Evolutionary conservation across 805 yeast genomes (phyloP).

Genomic region (Metschnikowia aberdeeniae): DNA sequence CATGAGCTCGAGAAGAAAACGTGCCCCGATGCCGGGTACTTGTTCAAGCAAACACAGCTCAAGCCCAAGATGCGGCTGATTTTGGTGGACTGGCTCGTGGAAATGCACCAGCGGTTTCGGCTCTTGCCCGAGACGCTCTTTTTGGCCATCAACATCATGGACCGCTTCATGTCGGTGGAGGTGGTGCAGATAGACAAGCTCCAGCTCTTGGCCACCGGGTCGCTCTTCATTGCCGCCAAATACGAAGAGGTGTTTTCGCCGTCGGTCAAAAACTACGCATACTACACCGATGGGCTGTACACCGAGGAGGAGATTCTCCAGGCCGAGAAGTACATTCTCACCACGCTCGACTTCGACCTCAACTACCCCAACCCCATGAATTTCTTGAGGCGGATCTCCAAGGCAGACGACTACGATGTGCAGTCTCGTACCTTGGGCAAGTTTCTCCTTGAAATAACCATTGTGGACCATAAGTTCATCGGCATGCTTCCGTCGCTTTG

Average conservation of each 20-base stretch:
- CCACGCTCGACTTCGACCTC: conserved; percentile 67
- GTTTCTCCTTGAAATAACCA: conserved; percentile 72
- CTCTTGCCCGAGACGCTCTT: conserved; percentile 82
- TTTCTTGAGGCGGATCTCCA: conserved; percentile 80
- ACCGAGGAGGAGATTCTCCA: conserved; percentile 74
- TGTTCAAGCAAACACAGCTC: conserved; percentile 58
- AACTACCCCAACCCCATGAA: conserved; percentile 89
- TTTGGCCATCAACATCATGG: conserved; percentile 81
- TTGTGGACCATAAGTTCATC: conserved; percentile 72
- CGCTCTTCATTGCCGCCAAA: conserved; percentile 85
- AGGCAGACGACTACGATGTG: conserved; percentile 86
- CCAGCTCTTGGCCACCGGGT: conserved; percentile 82
- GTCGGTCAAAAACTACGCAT: conserved; percentile 77
- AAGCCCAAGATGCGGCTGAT: conserved; percentile 83
- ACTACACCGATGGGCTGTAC: conserved; percentile 82
- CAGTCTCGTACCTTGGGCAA: conserved; percentile 82
- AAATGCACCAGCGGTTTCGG: conserved; percentile 79
- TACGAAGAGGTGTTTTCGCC: conserved; percentile 91
- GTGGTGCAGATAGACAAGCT: conserved; percentile 72
- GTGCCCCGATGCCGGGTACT: conserved; percentile 67
- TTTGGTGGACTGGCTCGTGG: conserved; percentile 90
- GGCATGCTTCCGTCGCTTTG: conserved; percentile 71
- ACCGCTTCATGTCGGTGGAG: conserved; percentile 74
- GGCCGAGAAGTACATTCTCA: conserved; percentile 77
- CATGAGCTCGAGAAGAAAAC: conserved; percentile 69